Base-by-base conservation (phyloP, 371 early-diverging fungal genomes). In the Dinochytrium kinnereticum region DNA sequence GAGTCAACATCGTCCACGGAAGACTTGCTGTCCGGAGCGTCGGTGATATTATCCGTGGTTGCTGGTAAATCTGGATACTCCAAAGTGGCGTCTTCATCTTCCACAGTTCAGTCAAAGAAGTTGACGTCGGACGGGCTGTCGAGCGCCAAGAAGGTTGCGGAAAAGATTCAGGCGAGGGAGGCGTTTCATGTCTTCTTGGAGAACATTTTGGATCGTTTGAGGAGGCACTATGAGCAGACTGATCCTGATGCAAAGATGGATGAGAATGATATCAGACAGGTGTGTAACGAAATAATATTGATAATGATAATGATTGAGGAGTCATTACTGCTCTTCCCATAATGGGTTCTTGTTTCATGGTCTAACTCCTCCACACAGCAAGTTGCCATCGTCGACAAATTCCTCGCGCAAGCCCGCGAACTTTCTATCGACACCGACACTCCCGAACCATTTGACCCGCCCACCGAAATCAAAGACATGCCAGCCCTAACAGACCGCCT, bases 101-200 rank as follows among this genome's bases (percentile, higher is more conserved):
- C n/a, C n/a, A n/a, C n/a, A n/a, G n/a, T n/a, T n/a, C n/a, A n/a
- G n/a, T n/a, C 49, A 44, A 44, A 44, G 49, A 21, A 44, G 10
- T 10, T 21, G 49, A 21, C 49, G 21, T 13, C 10, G 49, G 49
- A 44, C 57, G 13, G 21, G 7, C 21, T 24, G 7, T 13, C 21
- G 26, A 61, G 34, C 61, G 34, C 28, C 3, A 61, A 61, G 61
- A 61, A 61, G 61, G 34, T 59, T 31, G 40, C 68, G 31, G 74
- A 67, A 24, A 73, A 73, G 31, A 30, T 73, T 24, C 74, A 73
- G 44, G 74, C 74, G 15, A 24, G 74, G 7, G 74, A 73, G 55
- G 74, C 74, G 24, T 73, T 73, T 51, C 69, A 73, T 51, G 74
- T 73, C 2, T 73, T 73, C 68, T 38, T 73, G 2, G 74, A 73